These are phyloP conservation scores for Fusarium sp. DNA, from an alignment of 2,329 filamentous ascomycete species.

Conservation along the genomic window DNA sequence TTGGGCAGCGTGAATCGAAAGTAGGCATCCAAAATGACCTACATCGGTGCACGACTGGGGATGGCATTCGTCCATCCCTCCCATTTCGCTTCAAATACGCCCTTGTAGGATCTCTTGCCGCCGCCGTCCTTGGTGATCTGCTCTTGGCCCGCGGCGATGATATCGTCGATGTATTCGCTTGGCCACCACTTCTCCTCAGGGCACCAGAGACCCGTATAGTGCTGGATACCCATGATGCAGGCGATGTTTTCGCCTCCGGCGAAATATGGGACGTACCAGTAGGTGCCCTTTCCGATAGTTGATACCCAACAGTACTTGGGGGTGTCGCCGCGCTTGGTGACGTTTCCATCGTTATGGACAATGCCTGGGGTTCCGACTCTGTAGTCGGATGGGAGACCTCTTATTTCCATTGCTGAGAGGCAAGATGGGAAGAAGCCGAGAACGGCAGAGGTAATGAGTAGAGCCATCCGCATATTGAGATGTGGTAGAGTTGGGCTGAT, in stretches of 20 bases:
- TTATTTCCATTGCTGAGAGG: slow-evolving; percentile 1
- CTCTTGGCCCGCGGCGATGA: slow-evolving; percentile 2
- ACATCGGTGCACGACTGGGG: background rate
- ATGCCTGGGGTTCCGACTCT: background rate
- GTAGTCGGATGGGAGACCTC: background rate
- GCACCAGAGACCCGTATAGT: background rate
- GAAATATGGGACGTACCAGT: slow-evolving; percentile 1
- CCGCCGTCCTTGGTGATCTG: slow-evolving; percentile 11
- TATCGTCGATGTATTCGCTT: slow-evolving; percentile 8
- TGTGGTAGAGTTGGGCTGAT: background rate
- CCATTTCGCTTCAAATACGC: background rate
- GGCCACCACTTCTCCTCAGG: slow-evolving; percentile 9
- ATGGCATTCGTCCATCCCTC: background rate
- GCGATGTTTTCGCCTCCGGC: background rate
- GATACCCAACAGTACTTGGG: background rate
- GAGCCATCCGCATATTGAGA: background rate
- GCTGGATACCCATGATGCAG: background rate
- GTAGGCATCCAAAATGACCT: background rate
- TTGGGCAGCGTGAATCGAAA: background rate
- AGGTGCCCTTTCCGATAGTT: background rate
- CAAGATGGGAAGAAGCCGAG: background rate
- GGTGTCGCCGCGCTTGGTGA: background rate
- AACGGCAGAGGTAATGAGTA: background rate
- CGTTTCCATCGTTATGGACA: background rate
- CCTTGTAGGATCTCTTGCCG: background rate